Evolutionary conservation across 106 monocot genomes (phyloP).

Genomic region (Alisma plantagoaquatica): DNA sequence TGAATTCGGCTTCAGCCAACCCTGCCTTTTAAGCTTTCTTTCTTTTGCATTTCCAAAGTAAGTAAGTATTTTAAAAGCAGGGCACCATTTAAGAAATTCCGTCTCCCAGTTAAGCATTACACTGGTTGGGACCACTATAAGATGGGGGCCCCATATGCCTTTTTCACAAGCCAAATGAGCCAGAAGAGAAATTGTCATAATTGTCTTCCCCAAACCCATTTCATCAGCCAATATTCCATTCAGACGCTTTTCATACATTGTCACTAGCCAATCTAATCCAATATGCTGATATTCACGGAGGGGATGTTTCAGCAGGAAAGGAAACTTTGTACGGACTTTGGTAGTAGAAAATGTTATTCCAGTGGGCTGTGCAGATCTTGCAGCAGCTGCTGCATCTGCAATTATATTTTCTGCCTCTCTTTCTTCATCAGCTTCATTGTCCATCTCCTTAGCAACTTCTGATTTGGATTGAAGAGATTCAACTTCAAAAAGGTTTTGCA

Average conservation of each 20-base stretch:
- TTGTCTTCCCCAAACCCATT: slow-evolving; percentile 99
- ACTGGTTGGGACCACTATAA: slow-evolving; percentile 98
- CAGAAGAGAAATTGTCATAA: slow-evolving; percentile 97
- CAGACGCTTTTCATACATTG: slow-evolving; percentile 95
- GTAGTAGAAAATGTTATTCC: slow-evolving; percentile 97
- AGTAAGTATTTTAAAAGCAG: slow-evolving; percentile 97
- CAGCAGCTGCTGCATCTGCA: slow-evolving; percentile 95
- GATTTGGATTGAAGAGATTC: slow-evolving; percentile 1
- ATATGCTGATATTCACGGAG: slow-evolving; percentile 98
- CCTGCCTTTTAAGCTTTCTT: slow-evolving; percentile 88
- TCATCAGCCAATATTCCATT: slow-evolving; percentile 99
- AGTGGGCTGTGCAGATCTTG: slow-evolving; percentile 99
- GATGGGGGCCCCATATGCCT: slow-evolving; percentile 98
- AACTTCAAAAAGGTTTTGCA: slow-evolving; percentile 6
- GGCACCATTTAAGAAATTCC: slow-evolving; percentile 98
- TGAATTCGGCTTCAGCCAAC: slow-evolving; percentile 87
- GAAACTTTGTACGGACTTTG: slow-evolving; percentile 93
- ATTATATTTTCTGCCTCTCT: slow-evolving; percentile 71
- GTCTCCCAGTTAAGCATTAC: slow-evolving; percentile 99
- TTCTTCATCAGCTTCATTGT: slow-evolving; percentile 22
- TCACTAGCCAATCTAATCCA: slow-evolving; percentile 95
- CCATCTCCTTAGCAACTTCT: background rate
- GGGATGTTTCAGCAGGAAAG: slow-evolving; percentile 88
- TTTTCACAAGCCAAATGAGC: slow-evolving; percentile 97
- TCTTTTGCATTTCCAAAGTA: slow-evolving; percentile 99